These are phyloP conservation scores for Chaetomium fimeti DNA, from an alignment of 495 filamentous ascomycete genomes.

Conservation along the genomic window DNA sequence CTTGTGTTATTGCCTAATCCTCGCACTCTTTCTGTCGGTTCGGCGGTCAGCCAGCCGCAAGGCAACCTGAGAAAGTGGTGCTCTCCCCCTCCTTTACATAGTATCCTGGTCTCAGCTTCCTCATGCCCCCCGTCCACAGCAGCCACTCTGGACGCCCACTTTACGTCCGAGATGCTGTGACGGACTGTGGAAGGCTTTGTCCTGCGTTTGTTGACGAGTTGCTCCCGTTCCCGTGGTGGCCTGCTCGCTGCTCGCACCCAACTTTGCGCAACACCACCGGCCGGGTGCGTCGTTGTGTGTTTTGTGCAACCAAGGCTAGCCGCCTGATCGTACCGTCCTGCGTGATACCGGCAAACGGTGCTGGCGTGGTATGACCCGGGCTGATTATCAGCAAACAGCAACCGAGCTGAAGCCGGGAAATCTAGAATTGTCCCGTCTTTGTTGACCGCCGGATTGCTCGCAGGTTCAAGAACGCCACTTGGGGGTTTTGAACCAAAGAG, in stretches of 20 bases:
- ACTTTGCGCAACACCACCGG: conserved; percentile 20
- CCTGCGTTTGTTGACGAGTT: neutral
- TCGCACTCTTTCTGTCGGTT: neutral
- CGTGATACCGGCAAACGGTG: conserved; percentile 12
- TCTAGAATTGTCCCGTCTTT: neutral
- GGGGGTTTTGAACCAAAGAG: neutral
- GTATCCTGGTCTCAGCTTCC: too few species aligned
- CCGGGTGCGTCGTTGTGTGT: neutral
- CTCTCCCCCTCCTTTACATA: too few species aligned
- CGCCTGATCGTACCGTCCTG: conserved; percentile 19
- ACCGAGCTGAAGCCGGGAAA: neutral
- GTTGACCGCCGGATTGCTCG: neutral
- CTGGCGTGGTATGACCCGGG: neutral
- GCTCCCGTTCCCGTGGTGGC: neutral
- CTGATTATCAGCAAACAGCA: neutral
- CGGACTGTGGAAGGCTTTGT: neutral
- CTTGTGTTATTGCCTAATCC: neutral
- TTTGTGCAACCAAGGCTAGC: conserved; percentile 8
- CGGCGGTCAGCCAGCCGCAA: neutral
- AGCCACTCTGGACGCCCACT: neutral
- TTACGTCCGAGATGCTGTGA: conserved; percentile 16
- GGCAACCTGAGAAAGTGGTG: too few species aligned
- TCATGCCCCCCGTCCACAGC: too few species aligned
- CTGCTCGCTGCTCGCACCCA: conserved; percentile 11
- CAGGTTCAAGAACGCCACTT: conserved; percentile 1